Base-by-base conservation (phyloP, 495 filamentous ascomycete species). In the Penicillium subrubescens region DNA sequence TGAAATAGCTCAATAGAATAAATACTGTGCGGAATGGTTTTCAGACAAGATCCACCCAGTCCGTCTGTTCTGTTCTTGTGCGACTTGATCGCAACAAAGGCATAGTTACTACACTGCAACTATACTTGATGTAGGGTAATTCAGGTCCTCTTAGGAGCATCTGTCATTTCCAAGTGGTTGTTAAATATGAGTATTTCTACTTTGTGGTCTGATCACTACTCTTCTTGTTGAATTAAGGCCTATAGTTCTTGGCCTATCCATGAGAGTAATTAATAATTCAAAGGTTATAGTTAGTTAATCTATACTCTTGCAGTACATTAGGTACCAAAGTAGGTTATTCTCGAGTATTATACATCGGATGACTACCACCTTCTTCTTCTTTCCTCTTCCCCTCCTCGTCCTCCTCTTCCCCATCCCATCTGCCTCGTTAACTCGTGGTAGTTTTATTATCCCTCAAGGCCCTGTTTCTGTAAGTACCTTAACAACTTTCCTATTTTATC, bases 351-450 rank as follows among this genome's bases (percentile, higher is more conserved):
- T 48, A 48, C 44, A 48, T 48, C 44, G 8, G 44, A 48, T 48
- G 21, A 48, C 44, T 48, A 48, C 44, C 44, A 48, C 44, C 44
- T 48, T 48, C 44, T 48, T 48, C 19, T 48, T 21, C 65, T 58
- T 63, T 68, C 65, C 66, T 68, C 64, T 55, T 67, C 65, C 65
- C 60, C 68, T 62, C 63, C 41, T 60, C 53, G 57, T 61, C 62
- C 54, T 60, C 63, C 65, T 62, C 65, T 50, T 59, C 63, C 63
- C 57, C 59, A 46, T 63, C 54, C 63, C 31, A n/a, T 21, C 14
- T 75, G 75, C 74, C 75, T 79, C 74, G 76, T 79, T 77, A 57
- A 71, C 72, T 79, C 73, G 77, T 77, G 75, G 76, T 77, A 75
- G 69, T 71, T 43, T 33, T 51, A 54, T 46, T 51, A 54, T 46